A percentile compares a stretch with the other conserved stretches of the same genome.
Evolutionary conservation across 2,329 filamentous ascomycete genomes (phyloP).

Genomic region (Fusarium nurragi): DNA sequence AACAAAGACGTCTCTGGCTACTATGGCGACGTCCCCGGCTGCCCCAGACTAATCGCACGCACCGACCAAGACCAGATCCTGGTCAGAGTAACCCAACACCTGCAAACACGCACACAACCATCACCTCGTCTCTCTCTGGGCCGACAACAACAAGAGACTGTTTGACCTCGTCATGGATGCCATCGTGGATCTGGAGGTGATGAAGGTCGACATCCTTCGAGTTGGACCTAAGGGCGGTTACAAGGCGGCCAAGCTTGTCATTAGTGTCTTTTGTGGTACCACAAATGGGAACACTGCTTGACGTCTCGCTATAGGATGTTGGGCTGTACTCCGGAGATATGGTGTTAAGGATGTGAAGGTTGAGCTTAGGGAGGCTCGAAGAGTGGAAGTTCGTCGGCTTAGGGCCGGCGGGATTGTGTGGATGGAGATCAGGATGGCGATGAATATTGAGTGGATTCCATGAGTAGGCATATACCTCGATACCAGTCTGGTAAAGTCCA

Average conservation of each 20-base stretch:
- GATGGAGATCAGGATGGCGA: no score
- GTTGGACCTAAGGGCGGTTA: background rate
- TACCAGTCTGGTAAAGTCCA: no score
- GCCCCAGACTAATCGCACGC: background rate
- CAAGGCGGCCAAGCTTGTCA: background rate
- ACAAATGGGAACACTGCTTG: background rate
- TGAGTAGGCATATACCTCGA: no score
- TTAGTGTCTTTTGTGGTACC: background rate
- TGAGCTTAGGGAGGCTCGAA: background rate
- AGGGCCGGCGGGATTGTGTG: no score
- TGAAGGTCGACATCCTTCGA: background rate
- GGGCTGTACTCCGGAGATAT: background rate
- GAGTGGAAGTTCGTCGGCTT: no score
- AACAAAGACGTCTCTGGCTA: background rate
- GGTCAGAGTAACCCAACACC: background rate
- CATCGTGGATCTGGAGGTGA: background rate
- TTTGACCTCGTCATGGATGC: background rate
- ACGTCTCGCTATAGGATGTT: background rate
- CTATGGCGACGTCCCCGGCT: background rate
- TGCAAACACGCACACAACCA: background rate
- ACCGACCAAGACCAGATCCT: background rate
- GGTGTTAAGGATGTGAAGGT: background rate
- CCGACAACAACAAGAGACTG: background rate
- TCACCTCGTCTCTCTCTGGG: background rate
- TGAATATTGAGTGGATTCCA: no score